A percentile compares a stretch with the other conserved stretches of the same genome.
Evolutionary conservation across 257 asterid species (phyloP).

Genomic region (Solanum infundibuliforme): DNA sequence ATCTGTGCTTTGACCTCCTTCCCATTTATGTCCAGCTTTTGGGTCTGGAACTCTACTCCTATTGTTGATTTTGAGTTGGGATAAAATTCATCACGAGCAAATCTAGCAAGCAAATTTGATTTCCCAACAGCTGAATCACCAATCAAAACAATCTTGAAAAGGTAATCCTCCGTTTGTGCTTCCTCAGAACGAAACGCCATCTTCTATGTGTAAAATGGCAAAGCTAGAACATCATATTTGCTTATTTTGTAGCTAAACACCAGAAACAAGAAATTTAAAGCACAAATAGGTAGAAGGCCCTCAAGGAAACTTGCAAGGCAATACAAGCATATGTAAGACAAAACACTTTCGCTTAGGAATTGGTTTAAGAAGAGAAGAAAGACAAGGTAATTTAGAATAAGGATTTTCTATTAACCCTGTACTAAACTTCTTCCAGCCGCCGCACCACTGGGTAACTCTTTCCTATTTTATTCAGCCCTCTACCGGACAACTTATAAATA

Average conservation of each 20-base stretch:
- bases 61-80: slow-evolving; percentile 88
- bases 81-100: slow-evolving; percentile 88
- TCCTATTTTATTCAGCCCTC: slow-evolving; percentile 2
- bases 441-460: background rate
- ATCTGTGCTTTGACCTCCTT: slow-evolving; percentile 93
- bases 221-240: slow-evolving; percentile 26
- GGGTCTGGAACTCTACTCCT: slow-evolving; percentile 97
- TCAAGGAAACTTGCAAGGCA: slow-evolving; percentile 27
- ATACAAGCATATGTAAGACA: slow-evolving; percentile 15
- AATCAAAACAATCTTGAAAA: slow-evolving; percentile 13
- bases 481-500: background rate
- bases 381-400: background rate
- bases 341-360: slow-evolving; percentile 14
- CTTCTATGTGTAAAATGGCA: slow-evolving; percentile 11
- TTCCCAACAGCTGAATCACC: slow-evolving; percentile 94
- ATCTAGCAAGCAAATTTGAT: slow-evolving; percentile 90
- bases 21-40: slow-evolving; percentile 73
- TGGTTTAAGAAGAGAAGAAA: background rate
- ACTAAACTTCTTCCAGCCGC: background rate
- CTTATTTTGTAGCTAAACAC: slow-evolving; percentile 1
- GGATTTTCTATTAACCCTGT: background rate
- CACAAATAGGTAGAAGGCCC: background rate
- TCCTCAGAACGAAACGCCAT: slow-evolving; percentile 36
- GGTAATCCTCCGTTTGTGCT: slow-evolving; percentile 1
- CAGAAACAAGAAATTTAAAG: background rate